Evolutionary conservation across 2,329 filamentous ascomycete genomes (phyloP).

Genomic region (Epichloe scottii): DNA sequence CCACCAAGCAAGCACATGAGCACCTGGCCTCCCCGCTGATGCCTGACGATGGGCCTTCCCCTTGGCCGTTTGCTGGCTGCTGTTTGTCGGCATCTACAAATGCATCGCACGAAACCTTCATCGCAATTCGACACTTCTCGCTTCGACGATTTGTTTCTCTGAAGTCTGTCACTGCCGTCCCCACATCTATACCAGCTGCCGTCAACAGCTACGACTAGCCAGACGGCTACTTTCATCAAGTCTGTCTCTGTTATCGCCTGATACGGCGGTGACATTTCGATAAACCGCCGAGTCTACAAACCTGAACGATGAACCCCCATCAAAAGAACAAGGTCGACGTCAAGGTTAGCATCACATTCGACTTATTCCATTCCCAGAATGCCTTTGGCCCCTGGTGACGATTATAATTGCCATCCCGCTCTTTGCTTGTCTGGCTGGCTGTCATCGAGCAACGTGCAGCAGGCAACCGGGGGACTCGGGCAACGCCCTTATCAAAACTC

Average conservation of each 20-base stretch:
- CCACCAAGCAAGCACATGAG: no score
- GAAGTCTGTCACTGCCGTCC: background rate
- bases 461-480: background rate
- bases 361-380: background rate
- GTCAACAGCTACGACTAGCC: background rate
- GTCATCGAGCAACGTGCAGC: background rate
- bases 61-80: background rate
- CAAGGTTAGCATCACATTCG: constrained; percentile 53
- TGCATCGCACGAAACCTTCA: background rate
- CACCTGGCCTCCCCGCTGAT: no score
- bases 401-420: background rate
- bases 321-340: constrained; percentile 98
- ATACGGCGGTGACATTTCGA: background rate
- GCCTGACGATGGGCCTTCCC: background rate
- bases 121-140: background rate
- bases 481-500: background rate
- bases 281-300: background rate
- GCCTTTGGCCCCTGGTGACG: background rate
- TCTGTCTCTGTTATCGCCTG: background rate
- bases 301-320: constrained; percentile 70
- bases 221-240: background rate
- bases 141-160: background rate
- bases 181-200: background rate
- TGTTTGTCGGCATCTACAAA: background rate
- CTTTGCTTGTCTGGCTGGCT: background rate